Percentiles rank a stretch among this genome's conserved stretches.
Evolutionary conservation across 176 grass and related monocot species (phyloP).

Genomic region (Echinochloa phyllopogon): DNA sequence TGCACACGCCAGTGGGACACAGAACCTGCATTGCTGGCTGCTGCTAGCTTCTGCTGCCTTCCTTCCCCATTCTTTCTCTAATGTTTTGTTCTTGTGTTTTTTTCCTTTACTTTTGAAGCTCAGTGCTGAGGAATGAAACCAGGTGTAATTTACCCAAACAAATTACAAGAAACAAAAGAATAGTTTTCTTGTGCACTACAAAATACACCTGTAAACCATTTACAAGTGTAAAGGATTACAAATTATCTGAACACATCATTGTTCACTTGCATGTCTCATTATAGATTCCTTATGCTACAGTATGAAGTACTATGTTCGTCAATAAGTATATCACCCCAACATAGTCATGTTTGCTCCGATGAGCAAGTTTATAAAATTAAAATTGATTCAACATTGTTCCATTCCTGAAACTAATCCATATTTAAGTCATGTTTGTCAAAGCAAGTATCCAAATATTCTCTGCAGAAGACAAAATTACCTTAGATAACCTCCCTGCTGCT

Average conservation of each 20-base stretch:
- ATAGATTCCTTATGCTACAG: neutral
- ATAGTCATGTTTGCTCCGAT: constrained; percentile 24
- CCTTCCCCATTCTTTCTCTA: neutral
- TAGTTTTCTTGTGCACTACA: neutral
- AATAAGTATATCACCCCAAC: neutral
- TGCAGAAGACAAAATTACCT: constrained; percentile 54
- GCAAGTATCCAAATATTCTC: neutral
- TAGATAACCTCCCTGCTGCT: constrained; percentile 88
- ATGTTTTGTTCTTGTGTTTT: neutral
- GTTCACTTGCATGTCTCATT: neutral
- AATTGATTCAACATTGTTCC: neutral
- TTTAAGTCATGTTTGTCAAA: constrained; percentile 15
- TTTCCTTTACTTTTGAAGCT: neutral
- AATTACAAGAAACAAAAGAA: neutral
- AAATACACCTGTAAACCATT: neutral
- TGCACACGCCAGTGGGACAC: too few species aligned
- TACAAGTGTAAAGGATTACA: neutral
- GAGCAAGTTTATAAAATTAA: neutral
- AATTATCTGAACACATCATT: neutral
- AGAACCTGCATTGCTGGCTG: neutral
- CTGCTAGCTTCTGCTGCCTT: neutral
- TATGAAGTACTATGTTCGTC: neutral
- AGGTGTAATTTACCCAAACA: neutral
- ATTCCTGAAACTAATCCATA: neutral
- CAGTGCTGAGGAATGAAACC: neutral